A percentile compares a stretch with the other conserved stretches of the same genome.
phyloP scores from a whole-genome alignment of 2,329 filamentous ascomycete species.

The Verticillium zaregamsianum region DNA sequence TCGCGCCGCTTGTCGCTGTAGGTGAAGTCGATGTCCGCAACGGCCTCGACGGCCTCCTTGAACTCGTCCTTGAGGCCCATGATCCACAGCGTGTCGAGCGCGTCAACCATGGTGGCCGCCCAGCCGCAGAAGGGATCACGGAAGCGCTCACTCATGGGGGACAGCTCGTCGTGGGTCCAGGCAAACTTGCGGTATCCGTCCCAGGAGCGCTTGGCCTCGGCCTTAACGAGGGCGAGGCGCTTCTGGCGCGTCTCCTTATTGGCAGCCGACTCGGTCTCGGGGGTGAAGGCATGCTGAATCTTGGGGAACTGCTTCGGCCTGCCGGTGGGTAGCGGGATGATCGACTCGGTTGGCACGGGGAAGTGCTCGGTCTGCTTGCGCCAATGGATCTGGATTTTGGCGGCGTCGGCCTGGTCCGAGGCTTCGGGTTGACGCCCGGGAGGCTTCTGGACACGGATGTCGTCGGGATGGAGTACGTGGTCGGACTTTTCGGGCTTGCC shows the following conservation, averaged over 20 bases:
- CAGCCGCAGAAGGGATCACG: slow-evolving; percentile 87
- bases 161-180: slow-evolving; percentile 83
- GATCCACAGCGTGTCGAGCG: slow-evolving; percentile 81
- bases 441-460: slow-evolving; percentile 15
- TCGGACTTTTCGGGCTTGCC: slow-evolving; percentile 3
- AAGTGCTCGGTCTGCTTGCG: slow-evolving; percentile 69
- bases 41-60: slow-evolving; percentile 66
- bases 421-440: slow-evolving; percentile 11
- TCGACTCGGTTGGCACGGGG: slow-evolving; percentile 64
- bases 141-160: slow-evolving; percentile 62
- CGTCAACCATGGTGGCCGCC: slow-evolving; percentile 83
- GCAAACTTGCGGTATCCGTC: slow-evolving; percentile 73
- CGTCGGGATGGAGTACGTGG: slow-evolving; percentile 2
- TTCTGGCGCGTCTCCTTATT: slow-evolving; percentile 56
- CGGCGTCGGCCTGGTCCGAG: slow-evolving; percentile 17
- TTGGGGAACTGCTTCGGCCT: slow-evolving; percentile 65
- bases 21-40: slow-evolving; percentile 78
- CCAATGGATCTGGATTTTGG: slow-evolving; percentile 60
- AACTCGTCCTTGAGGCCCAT: slow-evolving; percentile 78
- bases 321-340: slow-evolving; percentile 73
- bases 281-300: slow-evolving; percentile 70
- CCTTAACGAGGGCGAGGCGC: slow-evolving; percentile 64
- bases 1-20: slow-evolving; percentile 55
- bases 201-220: slow-evolving; percentile 77
- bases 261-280: slow-evolving; percentile 52